Conservation (phyloP, 2,329 filamentous ascomycete species). For the Amauroascus verrucosus region DNA sequence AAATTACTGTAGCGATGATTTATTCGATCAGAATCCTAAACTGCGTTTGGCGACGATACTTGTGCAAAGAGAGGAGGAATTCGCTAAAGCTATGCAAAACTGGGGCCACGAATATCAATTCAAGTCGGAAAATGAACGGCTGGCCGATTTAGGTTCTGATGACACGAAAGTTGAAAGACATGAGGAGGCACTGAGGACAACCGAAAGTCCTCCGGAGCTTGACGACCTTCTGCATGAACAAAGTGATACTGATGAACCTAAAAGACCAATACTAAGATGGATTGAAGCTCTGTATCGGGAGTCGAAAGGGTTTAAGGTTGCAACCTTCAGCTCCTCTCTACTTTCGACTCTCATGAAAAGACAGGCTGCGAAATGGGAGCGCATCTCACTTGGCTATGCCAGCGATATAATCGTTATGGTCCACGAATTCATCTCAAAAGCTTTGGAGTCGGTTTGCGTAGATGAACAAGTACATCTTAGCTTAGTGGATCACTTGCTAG, state of each 20-base stretch:
- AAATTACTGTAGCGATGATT: constrained; percentile 28
- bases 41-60: constrained; percentile 30
- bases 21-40: constrained; percentile 26
- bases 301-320: constrained; percentile 47
- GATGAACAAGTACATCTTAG: constrained; percentile 36
- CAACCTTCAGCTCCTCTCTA: constrained; percentile 35
- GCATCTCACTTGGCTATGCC: constrained; percentile 41
- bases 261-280: constrained; percentile 35
- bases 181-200: neutral
- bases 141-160: neutral
- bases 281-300: constrained; percentile 36
- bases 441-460: constrained; percentile 37
- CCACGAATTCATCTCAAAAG: constrained; percentile 42
- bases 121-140: neutral
- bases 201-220: neutral
- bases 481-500: constrained; percentile 38
- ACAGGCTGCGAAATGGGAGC: constrained; percentile 47
- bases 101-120: constrained; percentile 20
- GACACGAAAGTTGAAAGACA: neutral
- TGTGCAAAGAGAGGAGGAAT: constrained; percentile 21
- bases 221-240: constrained; percentile 16
- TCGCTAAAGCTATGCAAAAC: constrained; percentile 18
- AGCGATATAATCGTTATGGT: constrained; percentile 43
- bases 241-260: constrained; percentile 13
- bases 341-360: constrained; percentile 38